phyloP scores from a whole-genome alignment of 2,329 filamentous ascomycete genomes.

The Dactylellina haptotyla region DNA sequence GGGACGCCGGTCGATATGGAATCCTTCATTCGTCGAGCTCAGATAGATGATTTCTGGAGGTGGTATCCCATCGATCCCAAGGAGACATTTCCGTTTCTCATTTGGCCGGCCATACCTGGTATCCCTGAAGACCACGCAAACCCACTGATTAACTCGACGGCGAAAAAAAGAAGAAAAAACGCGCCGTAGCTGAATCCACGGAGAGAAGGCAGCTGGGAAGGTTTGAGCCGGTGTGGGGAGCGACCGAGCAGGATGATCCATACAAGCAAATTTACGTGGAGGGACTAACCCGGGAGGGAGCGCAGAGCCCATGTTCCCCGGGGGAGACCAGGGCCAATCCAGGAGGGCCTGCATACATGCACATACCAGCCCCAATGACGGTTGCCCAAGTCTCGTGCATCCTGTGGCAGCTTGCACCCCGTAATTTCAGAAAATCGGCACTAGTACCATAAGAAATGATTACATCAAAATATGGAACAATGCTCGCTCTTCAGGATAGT shows the following conservation, averaged over 20 bases:
- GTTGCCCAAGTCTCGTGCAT: constrained; percentile 51
- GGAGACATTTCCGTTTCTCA: constrained; percentile 41
- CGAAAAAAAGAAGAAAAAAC: constrained; percentile 15
- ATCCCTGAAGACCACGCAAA: constrained; percentile 51
- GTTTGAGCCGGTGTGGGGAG: constrained; percentile 30
- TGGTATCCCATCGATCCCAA: constrained; percentile 19
- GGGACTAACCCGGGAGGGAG: constrained; percentile 24
- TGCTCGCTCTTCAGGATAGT: constrained; percentile 53
- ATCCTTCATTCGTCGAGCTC: constrained; percentile 41
- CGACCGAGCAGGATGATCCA: constrained; percentile 41
- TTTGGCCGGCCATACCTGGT: constrained; percentile 37
- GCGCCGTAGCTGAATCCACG: constrained; percentile 16
- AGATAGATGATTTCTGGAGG: constrained; percentile 15
- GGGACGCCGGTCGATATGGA: constrained; percentile 41
- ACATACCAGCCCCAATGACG: constrained; percentile 53
- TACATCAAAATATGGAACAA: constrained; percentile 54
- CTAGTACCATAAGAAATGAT: constrained; percentile 53
- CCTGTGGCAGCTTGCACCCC: constrained; percentile 52
- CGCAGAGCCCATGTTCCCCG: constrained; percentile 9
- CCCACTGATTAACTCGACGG: constrained; percentile 11
- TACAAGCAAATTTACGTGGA: constrained; percentile 51
- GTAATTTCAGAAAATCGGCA: constrained; percentile 53
- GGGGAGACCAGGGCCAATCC: constrained; percentile 31
- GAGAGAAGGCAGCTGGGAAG: constrained; percentile 25
- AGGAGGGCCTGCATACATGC: constrained; percentile 32